Base-by-base conservation (phyloP, 352 stramenopile species). In the Globisporangium orthogonon region DNA sequence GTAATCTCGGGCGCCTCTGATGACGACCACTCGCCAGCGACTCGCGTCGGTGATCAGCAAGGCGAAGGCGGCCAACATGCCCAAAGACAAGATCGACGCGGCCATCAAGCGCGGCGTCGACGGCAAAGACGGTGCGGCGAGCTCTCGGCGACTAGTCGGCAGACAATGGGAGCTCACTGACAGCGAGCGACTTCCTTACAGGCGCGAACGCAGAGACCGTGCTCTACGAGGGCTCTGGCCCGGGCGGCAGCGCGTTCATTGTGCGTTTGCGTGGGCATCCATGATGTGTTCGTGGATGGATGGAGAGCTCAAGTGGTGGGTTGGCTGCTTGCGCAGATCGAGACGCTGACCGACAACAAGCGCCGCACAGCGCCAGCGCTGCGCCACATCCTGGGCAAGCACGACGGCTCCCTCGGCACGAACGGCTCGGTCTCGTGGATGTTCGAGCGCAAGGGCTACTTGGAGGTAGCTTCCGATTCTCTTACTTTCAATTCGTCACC, bases 341-440 rank as follows among this genome's bases (percentile, higher is more conserved):
- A 93, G 63, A 89, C 80, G 53, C 62, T 93, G 60, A 93, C 83
- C 15, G 80, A 93, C 68, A 93, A 93, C 64, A 88, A 89, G 52
- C 78, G 78, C 33, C 75, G 83, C 43, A 91, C 83, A n/a, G 83
- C 83, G 37, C 83, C 83, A 18, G 80, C 81, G n/a, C 62, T 93
- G 48, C 83, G 80, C 37, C 76, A 90, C 60, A 83, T 90, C 44
- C 50, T 91, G 52, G 73, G 76, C 72, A 91, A 93, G 56, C 66
- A 83, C 63, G 70, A 69, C 43, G 80, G 83, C 46, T 67, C 70
- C 47, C 59, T 93, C 28, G 83, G 79, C 31, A 89, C 78, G n/a
- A 92, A 70, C 52, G 79, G 83, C 41, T 91, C 83, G 7, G 83
- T 93, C 13, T 75, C 81, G 7, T 93, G 83, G 83, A 91, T 90